Conservation (phyloP, 805 yeast species). For the Martiniozyma abietophila region DNA sequence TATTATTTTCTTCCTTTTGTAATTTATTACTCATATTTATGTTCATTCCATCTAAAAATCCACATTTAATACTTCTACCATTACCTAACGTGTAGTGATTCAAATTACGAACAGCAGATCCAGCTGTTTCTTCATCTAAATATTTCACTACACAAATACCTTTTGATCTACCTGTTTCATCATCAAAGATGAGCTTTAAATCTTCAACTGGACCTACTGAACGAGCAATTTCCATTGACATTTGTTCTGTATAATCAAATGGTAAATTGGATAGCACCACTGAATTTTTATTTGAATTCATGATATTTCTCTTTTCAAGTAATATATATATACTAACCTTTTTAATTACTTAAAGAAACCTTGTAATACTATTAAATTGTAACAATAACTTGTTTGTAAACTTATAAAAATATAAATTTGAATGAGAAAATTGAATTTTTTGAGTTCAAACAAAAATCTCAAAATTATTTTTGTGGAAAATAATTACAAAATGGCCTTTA, state of each 20-base stretch:
- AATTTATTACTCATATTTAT: neutral
- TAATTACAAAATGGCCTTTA: too few species aligned
- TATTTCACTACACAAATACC: conserved; percentile 81
- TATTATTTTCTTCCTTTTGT: neutral
- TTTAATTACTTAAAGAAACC: too few species aligned
- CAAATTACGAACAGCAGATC: conserved; percentile 82
- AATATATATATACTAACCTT: too few species aligned
- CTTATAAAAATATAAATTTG: too few species aligned
- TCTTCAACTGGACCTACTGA: conserved; percentile 84
- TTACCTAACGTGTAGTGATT: conserved; percentile 66
- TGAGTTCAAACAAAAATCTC: too few species aligned
- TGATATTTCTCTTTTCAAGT: too few species aligned
- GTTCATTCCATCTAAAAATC: conserved; percentile 42
- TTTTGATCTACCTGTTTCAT: conserved; percentile 80
- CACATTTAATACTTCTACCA: conserved; percentile 57
- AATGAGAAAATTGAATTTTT: too few species aligned
- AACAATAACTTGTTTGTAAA: too few species aligned
- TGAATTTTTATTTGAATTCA: too few species aligned
- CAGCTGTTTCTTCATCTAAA: conserved; percentile 75
- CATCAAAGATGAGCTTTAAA: conserved; percentile 72
- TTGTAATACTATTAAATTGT: too few species aligned
- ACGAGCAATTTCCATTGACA: conserved; percentile 69
- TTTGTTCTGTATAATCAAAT: conserved; percentile 89
- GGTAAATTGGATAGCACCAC: conserved; percentile 38
- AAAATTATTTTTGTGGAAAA: too few species aligned